Conservation (phyloP, 495 filamentous ascomycete species). For the Neurospora sp. region DNA sequence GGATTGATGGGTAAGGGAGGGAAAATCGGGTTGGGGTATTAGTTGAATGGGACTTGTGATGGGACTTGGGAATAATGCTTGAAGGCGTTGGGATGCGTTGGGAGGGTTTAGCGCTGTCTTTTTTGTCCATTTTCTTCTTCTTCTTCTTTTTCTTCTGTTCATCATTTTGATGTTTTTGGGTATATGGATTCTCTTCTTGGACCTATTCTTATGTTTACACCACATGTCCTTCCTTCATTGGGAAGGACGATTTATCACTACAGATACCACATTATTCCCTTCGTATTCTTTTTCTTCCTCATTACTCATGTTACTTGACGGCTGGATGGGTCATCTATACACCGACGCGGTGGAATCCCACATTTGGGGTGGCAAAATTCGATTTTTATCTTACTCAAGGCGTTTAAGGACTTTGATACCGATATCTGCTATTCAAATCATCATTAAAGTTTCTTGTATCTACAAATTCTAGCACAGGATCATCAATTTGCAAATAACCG, state of each 20-base stretch:
- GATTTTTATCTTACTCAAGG: too few species aligned
- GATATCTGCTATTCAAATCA: too few species aligned
- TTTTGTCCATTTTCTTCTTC: too few species aligned
- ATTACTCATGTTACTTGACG: too few species aligned
- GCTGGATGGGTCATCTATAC: too few species aligned
- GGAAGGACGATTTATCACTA: not conserved
- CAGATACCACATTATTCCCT: not conserved
- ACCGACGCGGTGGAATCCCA: too few species aligned
- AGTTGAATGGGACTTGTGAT: not conserved
- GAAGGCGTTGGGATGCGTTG: not conserved
- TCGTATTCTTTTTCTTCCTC: too few species aligned
- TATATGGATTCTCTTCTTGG: not conserved
- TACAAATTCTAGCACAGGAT: too few species aligned
- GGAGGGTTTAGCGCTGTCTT: not conserved
- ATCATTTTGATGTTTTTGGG: not conserved
- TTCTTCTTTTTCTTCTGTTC: not conserved
- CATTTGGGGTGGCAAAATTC: too few species aligned
- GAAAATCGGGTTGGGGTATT: not conserved
- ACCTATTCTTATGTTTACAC: not conserved
- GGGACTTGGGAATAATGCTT: not conserved
- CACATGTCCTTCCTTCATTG: not conserved
- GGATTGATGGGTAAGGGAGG: not conserved
- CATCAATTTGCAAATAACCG: too few species aligned
- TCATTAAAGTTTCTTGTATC: too few species aligned
- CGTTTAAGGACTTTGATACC: too few species aligned